Evolutionary conservation across 352 stramenopile genomes (phyloP).

Genomic region (Phytopythium kandeliae): DNA sequence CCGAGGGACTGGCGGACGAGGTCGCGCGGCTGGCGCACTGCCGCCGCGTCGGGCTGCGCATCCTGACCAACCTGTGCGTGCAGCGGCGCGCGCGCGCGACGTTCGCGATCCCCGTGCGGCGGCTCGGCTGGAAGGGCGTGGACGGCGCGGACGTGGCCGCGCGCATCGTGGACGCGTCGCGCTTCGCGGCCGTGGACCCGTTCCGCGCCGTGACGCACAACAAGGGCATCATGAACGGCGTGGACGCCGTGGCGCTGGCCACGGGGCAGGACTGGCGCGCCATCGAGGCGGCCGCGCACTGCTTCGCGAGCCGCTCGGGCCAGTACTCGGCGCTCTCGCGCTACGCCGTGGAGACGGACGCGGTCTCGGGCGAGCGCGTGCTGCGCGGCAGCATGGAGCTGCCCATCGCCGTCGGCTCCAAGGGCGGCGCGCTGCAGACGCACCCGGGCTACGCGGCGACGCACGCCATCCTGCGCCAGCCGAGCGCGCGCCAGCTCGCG

Average conservation of each 20-base stretch:
- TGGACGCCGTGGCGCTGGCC: conserved; percentile 75
- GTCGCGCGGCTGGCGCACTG: conserved; percentile 58
- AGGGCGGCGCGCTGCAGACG: conserved; percentile 75
- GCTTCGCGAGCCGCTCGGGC: conserved; percentile 69
- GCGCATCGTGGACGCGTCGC: conserved; percentile 80
- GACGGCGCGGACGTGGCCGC: conserved; percentile 63
- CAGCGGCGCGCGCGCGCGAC: conserved; percentile 58
- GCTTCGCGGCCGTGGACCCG: conserved; percentile 78
- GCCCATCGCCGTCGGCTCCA: conserved; percentile 75
- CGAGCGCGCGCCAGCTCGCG: conserved; percentile 50
- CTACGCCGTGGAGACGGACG: conserved; percentile 48
- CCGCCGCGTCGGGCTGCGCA: conserved; percentile 64
- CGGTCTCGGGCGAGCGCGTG: conserved; percentile 32
- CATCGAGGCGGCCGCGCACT: conserved; percentile 79
- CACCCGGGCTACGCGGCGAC: conserved; percentile 76
- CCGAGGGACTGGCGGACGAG: conserved; percentile 73
- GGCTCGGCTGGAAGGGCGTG: conserved; percentile 80
- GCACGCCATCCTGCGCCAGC: conserved; percentile 71
- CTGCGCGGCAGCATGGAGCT: conserved; percentile 72
- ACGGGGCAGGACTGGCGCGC: conserved; percentile 84
- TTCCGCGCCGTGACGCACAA: conserved; percentile 87
- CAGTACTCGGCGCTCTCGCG: conserved; percentile 79
- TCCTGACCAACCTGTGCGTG: conserved; percentile 88
- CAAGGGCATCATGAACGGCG: conserved; percentile 88
- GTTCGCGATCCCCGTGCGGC: conserved; percentile 70